Percentiles rank a stretch among this genome's conserved stretches.
phyloP scores from a whole-genome alignment of 371 early-diverging fungal genomes.

The Mucor ambiguus region DNA sequence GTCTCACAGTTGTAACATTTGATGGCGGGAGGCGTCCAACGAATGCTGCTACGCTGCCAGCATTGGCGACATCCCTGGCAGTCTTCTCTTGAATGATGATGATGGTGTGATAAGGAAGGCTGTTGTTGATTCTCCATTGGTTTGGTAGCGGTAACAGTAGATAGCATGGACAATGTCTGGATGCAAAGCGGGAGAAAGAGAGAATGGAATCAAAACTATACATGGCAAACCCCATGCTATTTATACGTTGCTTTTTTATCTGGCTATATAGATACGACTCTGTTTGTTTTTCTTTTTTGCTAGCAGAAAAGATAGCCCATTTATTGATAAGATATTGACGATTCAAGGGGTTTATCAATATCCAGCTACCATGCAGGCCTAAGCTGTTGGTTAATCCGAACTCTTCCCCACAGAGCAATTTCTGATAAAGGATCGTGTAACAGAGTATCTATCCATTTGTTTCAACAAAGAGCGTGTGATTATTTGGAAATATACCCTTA shows the following conservation, averaged over 20 bases:
- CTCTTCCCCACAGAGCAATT: slow-evolving; percentile 12
- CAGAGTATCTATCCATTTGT: background rate
- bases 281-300: background rate
- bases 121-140: slow-evolving; percentile 4
- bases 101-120: background rate
- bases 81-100: slow-evolving; percentile 4
- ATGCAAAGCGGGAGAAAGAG: background rate
- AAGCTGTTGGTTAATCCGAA: background rate
- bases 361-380: background rate
- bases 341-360: slow-evolving; percentile 4
- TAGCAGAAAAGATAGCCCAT: background rate
- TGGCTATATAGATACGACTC: background rate
- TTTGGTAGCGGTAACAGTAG: background rate
- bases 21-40: slow-evolving; percentile 25
- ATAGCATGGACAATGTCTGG: background rate
- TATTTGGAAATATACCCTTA: slow-evolving; percentile 10
- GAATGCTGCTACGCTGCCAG: slow-evolving; percentile 16
- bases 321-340: slow-evolving; percentile 7
- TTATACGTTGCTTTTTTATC: background rate
- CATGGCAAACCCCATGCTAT: background rate
- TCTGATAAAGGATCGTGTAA: slow-evolving; percentile 19
- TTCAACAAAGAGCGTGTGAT: slow-evolving; percentile 12
- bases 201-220: background rate
- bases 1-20: slow-evolving; percentile 81
- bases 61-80: slow-evolving; percentile 26